These are phyloP conservation scores for Lanmaoa rubissima DNA, from an alignment of 768 basidiomycete genomes.

Conservation along the genomic window DNA sequence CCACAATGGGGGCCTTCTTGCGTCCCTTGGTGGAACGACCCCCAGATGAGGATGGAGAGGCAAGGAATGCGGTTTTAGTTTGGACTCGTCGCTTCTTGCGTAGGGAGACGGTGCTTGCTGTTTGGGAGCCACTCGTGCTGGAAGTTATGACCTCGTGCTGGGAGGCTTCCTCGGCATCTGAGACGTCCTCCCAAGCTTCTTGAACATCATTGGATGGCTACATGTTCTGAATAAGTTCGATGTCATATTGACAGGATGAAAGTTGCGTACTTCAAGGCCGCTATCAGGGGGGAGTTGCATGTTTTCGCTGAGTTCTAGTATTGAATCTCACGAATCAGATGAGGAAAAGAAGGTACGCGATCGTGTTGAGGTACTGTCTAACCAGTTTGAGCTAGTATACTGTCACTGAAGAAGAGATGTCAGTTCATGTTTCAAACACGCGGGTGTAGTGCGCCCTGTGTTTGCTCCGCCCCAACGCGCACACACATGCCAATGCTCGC, in stretches of 20 bases:
- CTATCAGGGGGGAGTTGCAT: slow-evolving; percentile 15
- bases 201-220: slow-evolving; percentile 5
- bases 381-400: neutral
- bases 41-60: slow-evolving; percentile 22
- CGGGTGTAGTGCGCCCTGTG: too few species aligned
- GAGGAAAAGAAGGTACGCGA: neutral
- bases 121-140: slow-evolving; percentile 5
- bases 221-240: neutral
- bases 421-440: too few species aligned
- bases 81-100: slow-evolving; percentile 31
- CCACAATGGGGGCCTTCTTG: slow-evolving; percentile 30
- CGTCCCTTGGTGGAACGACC: slow-evolving; percentile 19
- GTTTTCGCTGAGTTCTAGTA: neutral
- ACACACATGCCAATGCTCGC: too few species aligned
- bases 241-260: neutral
- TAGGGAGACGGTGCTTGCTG: slow-evolving; percentile 17
- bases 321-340: neutral
- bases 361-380: neutral
- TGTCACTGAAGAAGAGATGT: too few species aligned
- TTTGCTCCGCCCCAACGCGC: too few species aligned
- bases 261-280: slow-evolving; percentile 9
- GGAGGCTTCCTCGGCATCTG: slow-evolving; percentile 16
- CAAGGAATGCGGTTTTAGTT: slow-evolving; percentile 20
- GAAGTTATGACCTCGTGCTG: slow-evolving; percentile 5
- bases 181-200: slow-evolving; percentile 38